These are phyloP conservation scores for Trichoderma sp. DNA, from an alignment of 2,329 filamentous ascomycete species.

Conservation along the genomic window DNA sequence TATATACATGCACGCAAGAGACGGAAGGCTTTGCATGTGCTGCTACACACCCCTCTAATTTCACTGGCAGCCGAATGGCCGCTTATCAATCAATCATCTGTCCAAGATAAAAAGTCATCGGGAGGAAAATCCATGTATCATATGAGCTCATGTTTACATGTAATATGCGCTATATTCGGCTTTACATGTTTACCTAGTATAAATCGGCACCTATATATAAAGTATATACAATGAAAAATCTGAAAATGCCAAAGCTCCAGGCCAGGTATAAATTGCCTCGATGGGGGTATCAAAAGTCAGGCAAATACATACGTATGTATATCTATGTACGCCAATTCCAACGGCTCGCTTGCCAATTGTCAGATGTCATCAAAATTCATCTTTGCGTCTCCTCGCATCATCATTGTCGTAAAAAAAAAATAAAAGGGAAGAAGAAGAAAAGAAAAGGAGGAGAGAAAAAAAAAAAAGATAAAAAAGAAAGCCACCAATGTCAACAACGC, in stretches of 20 bases:
- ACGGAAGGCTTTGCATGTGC: not conserved
- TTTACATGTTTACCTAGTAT: constrained; percentile 4
- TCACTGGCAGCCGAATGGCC: not conserved
- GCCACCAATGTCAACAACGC: not conserved
- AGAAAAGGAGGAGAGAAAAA: not conserved
- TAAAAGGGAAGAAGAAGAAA: no score
- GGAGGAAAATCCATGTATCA: not conserved
- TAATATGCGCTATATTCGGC: constrained; percentile 2
- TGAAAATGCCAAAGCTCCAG: constrained; percentile 29
- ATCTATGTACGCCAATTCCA: constrained; percentile 21
- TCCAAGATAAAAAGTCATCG: not conserved
- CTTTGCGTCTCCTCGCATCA: not conserved
- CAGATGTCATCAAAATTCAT: constrained; percentile 1
- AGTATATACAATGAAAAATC: constrained; percentile 31
- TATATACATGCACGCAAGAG: not conserved
- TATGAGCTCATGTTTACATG: not conserved
- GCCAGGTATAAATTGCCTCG: constrained; percentile 27
- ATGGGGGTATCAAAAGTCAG: constrained; percentile 39
- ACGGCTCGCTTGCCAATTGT: constrained; percentile 21
- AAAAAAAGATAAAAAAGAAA: not conserved
- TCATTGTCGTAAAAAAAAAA: not conserved
- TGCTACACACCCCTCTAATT: not conserved
- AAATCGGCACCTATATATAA: constrained; percentile 28
- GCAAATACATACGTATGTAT: not conserved
- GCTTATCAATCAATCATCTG: not conserved